Conservation (phyloP, 345 rosid genomes). For the Camelina sativa region DNA sequence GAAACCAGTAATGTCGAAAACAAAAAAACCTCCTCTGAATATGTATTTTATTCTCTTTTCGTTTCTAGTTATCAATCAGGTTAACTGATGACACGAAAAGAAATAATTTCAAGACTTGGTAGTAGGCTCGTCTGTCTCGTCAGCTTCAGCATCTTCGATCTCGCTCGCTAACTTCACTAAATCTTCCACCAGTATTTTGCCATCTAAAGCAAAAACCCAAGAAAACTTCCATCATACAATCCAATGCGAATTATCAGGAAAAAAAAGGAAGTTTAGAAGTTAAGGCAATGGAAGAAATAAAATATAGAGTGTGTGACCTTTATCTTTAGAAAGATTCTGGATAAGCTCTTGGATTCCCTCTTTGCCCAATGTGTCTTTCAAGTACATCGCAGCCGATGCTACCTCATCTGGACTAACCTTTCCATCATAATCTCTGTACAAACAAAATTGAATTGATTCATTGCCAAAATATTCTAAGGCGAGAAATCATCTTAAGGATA, state of each 20-base stretch:
- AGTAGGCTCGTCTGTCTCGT: constrained; percentile 45
- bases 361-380: constrained; percentile 83
- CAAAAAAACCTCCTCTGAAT: neutral
- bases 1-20: too few relatives aligned
- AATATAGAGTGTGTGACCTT: constrained; percentile 54
- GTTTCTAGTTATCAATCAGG: neutral
- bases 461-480: neutral
- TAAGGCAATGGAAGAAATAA: neutral
- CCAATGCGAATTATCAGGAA: neutral
- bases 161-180: constrained; percentile 72
- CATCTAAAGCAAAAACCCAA: constrained; percentile 53
- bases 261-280: neutral
- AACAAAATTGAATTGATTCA: neutral
- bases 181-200: constrained; percentile 88
- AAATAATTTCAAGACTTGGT: constrained; percentile 40
- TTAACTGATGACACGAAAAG: too few relatives aligned
- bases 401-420: constrained; percentile 96
- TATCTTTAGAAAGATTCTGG: constrained; percentile 84
- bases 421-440: constrained; percentile 85
- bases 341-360: constrained; percentile 93
- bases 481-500: neutral
- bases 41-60: neutral
- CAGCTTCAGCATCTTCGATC: constrained; percentile 60
- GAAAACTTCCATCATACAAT: neutral
- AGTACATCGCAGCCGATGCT: constrained; percentile 81